These are phyloP conservation scores for Epichloe baconii DNA, from an alignment of 2,329 filamentous ascomycete genomes.

Conservation along the genomic window DNA sequence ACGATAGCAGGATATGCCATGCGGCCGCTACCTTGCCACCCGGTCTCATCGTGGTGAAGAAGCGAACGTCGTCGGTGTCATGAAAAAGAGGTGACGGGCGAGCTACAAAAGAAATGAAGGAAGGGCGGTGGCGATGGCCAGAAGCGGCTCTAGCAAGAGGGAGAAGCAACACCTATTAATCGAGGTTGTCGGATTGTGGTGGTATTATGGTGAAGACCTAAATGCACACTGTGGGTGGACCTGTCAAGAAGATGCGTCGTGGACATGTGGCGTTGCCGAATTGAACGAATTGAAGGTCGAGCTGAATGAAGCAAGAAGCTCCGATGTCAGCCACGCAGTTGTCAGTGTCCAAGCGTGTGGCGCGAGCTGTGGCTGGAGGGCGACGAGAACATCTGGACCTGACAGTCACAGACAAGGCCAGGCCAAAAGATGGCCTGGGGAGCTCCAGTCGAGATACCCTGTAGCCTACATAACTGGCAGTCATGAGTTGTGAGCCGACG, in stretches of 20 bases:
- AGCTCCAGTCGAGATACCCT: too few relatives aligned
- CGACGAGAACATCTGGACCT: neutral
- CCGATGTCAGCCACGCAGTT: neutral
- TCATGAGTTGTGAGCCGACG: too few relatives aligned
- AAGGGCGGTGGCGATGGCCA: neutral
- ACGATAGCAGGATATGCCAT: slow-evolving; percentile 39
- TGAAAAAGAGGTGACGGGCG: slow-evolving; percentile 19
- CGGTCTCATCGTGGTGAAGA: slow-evolving; percentile 40
- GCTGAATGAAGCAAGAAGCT: neutral
- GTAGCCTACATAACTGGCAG: too few relatives aligned
- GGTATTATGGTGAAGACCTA: neutral
- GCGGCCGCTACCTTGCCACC: slow-evolving; percentile 33
- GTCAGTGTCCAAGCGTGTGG: neutral
- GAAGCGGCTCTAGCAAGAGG: neutral
- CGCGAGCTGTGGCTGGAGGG: neutral
- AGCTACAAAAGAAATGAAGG: neutral
- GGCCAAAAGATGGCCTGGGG: too few relatives aligned
- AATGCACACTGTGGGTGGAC: neutral
- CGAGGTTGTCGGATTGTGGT: neutral
- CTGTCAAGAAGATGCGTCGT: neutral
- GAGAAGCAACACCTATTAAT: neutral
- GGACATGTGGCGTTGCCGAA: slow-evolving; percentile 2
- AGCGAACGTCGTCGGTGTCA: slow-evolving; percentile 22
- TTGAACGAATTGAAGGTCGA: neutral
- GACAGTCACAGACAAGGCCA: neutral